Base-by-base conservation (phyloP, 108 stramenopile genomes). In the Seminavis robusta region DNA sequence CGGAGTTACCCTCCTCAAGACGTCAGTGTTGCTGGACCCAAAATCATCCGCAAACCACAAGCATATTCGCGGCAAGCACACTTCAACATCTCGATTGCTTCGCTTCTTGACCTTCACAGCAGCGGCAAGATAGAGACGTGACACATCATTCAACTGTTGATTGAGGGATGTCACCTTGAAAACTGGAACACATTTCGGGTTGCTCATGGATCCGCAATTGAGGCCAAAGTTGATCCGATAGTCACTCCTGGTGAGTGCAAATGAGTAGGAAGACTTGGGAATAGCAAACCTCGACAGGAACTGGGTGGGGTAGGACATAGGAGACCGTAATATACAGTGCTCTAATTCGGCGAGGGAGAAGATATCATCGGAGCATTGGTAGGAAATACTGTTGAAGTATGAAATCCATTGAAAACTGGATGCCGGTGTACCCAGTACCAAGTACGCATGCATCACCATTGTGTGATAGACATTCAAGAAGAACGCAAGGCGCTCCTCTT, bases 401-500 rank as follows among this genome's bases (percentile, higher is more conserved):
- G 40, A 50, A n/a, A 78, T 47, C 80, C 80, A 89, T 29, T 70
- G 59, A 17, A 82, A 67, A 19, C 68, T 49, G 4, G 63, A 64
- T 10, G 55, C 69, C 16, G 88, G 83, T 33, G 80, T 72, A 15
- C 83, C 83, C 29, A 85, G 52, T 17, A 89, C 68, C 1, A 84
- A 47, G 24, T 70, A 81, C 8, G 78, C 81, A 73, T 89, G 88
- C 41, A 80, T 56, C 23, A 89, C 59, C 79, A 89, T 77, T 3
- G 62, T 41, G 58, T 89, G 88, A 59, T 84, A 90, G 17, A 90
- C 23, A 50, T 90, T 90, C 59, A 90, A 33, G 52, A 84, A 90
- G 49, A 90, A 81, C 16, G 67, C 73, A 20, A 62, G 21, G 34
- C 61, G 33, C 39, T 77, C 63, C 5, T 71, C 64, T 16, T 80